A percentile compares a stretch with the other conserved stretches of the same genome.
phyloP scores from a whole-genome alignment of 176 grass and related monocot genomes.

The Carex littledalei region DNA sequence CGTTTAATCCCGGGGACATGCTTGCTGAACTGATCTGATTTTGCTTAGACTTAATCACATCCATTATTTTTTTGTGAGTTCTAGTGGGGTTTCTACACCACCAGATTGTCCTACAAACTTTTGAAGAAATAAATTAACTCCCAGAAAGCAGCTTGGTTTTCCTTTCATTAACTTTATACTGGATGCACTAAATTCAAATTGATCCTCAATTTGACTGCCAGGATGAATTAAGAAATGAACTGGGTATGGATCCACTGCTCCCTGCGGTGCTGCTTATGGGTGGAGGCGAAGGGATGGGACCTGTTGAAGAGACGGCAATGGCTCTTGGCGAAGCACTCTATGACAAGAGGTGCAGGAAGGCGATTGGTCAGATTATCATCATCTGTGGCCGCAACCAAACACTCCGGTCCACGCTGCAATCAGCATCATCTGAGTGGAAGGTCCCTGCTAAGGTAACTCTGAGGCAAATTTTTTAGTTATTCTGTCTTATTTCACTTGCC shows the following conservation, averaged over 20 bases:
- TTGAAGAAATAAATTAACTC: background rate
- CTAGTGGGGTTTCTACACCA: background rate
- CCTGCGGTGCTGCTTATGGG: slow-evolving; percentile 80
- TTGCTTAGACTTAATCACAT: background rate
- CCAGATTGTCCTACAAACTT: background rate
- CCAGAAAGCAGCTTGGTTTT: background rate
- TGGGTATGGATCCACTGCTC: slow-evolving; percentile 48
- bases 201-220: slow-evolving; percentile 11
- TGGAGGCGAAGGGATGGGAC: slow-evolving; percentile 82
- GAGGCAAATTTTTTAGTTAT: background rate
- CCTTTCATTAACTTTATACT: background rate
- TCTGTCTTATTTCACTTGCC: background rate
- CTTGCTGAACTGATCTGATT: background rate
- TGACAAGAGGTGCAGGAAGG: slow-evolving; percentile 25
- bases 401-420: slow-evolving; percentile 38
- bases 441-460: slow-evolving; percentile 66
- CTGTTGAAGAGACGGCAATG: slow-evolving; percentile 56
- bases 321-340: slow-evolving; percentile 60
- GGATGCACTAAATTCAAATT: background rate
- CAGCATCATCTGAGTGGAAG: slow-evolving; percentile 29
- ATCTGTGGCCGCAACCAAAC: slow-evolving; percentile 65
- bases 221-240: slow-evolving; percentile 56
- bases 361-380: slow-evolving; percentile 53
- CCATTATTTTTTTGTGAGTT: background rate
- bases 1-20: background rate